Base-by-base conservation (phyloP, 2,329 filamentous ascomycete species). In the Cladophialophora chaetospira region DNA sequence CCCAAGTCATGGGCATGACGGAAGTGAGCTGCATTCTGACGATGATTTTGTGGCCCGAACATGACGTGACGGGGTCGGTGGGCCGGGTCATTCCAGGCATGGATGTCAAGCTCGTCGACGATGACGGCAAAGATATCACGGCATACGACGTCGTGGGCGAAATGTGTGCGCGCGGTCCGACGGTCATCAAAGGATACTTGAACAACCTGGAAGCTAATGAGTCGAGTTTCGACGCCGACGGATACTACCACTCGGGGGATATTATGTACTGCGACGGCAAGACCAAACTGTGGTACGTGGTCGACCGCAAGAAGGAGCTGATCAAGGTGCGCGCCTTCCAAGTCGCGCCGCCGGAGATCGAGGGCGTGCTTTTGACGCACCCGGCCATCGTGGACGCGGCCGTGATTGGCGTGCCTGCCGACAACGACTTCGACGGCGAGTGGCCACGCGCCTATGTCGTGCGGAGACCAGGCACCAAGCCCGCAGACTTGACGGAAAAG, bases 1-100 rank as follows among this genome's bases (percentile, higher is more conserved):
- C 70, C 4, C 77, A 79, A 55, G 71, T 81, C 28, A 82, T 76
- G 73, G 80, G 81, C 2, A 81, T 82, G 78, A 82, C 80, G 0
- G 81, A 83, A 66, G 72, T 66, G 64, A 79, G 79, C 8, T 55
- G 51, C 46, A 53, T 64, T 6, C 35, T 56, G 6, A 56, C 54
- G 2, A 47, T 15, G 23, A 53, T 70, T n/a, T 74, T 72, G 43
- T 60, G 51, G 35, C 70, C 70, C 3, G 69, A 77, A 50, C 62
- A 69, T 10, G 76, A 78, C 44, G 65, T 68, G 10, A 73, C 74
- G 2, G 77, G 73, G n/a, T 79, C 78, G 29, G 76, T 82, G 5
- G 80, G 80, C 3, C 67, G 73, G 2, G 65, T 73, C 2, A 57
- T 80, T 6, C 68, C 75, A 0, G 75, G 75, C 36, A 40, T 56